Conservation (phyloP, 306 rosid genomes). For the Phaseolus lunatus region DNA sequence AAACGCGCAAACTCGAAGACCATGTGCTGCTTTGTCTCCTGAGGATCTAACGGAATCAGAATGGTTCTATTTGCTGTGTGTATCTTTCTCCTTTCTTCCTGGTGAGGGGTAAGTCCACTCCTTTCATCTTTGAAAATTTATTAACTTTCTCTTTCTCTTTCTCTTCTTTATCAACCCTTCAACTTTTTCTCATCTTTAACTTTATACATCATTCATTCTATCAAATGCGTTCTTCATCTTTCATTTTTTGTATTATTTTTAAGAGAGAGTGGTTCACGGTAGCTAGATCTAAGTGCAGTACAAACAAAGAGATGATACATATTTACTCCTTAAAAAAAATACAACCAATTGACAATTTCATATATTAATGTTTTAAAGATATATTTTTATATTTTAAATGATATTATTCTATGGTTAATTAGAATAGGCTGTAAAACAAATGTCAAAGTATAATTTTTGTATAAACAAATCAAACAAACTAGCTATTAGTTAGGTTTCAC, state of each 20-base stretch:
- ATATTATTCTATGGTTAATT: too few relatives aligned
- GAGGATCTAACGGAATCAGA: constrained; percentile 82
- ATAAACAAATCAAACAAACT: not conserved
- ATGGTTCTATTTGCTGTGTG: constrained; percentile 85
- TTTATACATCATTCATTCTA: not conserved
- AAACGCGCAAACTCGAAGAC: constrained; percentile 60
- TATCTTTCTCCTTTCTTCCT: constrained; percentile 71
- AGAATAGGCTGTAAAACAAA: too few relatives aligned
- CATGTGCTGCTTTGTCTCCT: constrained; percentile 75
- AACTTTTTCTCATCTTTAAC: not conserved
- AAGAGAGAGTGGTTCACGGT: too few relatives aligned
- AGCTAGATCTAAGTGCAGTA: not conserved
- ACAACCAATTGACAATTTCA: too few relatives aligned
- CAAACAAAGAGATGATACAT: too few relatives aligned
- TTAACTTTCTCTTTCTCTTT: not conserved
- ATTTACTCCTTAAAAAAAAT: too few relatives aligned
- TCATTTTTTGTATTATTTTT: not conserved
- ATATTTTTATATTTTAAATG: too few relatives aligned
- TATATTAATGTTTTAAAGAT: too few relatives aligned
- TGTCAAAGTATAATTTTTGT: too few relatives aligned
- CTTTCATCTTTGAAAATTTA: too few relatives aligned
- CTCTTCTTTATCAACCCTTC: not conserved
- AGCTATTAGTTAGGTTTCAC: not conserved
- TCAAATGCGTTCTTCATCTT: too few relatives aligned
- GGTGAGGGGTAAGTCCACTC: constrained; percentile 65